Evolutionary conservation across 306 rosid species (phyloP).

Genomic region (Adenanthera pavonina): DNA sequence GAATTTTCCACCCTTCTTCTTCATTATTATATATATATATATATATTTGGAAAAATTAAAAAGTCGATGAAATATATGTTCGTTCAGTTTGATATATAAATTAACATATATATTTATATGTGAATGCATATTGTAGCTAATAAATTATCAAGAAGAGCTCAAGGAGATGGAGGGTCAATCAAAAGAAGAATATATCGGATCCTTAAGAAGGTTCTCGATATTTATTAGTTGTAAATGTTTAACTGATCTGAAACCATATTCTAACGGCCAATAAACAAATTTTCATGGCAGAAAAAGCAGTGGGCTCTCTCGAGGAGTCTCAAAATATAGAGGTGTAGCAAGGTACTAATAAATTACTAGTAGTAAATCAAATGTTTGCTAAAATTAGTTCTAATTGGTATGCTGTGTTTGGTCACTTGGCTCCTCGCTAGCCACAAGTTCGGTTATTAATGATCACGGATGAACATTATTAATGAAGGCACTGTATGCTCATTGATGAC

Average conservation of each 20-base stretch:
- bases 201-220: slow-evolving; percentile 76
- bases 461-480: slow-evolving; percentile 30
- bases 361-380: neutral
- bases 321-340: slow-evolving; percentile 95
- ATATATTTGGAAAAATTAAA: too few species aligned
- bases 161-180: slow-evolving; percentile 83
- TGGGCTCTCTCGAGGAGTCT: slow-evolving; percentile 96
- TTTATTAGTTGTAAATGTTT: neutral
- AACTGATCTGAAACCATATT: neutral
- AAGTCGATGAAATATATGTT: neutral
- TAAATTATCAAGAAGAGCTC: slow-evolving; percentile 69
- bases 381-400: neutral
- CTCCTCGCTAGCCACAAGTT: slow-evolving; percentile 30
- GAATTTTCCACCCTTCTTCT: slow-evolving; percentile 21
- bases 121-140: slow-evolving; percentile 47
- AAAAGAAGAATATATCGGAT: slow-evolving; percentile 93
- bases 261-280: neutral
- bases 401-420: neutral
- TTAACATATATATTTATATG: neutral
- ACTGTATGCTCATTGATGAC: neutral
- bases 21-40: neutral
- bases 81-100: neutral
- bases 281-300: slow-evolving; percentile 76
- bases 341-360: too few species aligned
- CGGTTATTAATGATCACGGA: slow-evolving; percentile 28